Conservation (phyloP, 2,329 filamentous ascomycete species). For the Scedosporium boydii region DNA sequence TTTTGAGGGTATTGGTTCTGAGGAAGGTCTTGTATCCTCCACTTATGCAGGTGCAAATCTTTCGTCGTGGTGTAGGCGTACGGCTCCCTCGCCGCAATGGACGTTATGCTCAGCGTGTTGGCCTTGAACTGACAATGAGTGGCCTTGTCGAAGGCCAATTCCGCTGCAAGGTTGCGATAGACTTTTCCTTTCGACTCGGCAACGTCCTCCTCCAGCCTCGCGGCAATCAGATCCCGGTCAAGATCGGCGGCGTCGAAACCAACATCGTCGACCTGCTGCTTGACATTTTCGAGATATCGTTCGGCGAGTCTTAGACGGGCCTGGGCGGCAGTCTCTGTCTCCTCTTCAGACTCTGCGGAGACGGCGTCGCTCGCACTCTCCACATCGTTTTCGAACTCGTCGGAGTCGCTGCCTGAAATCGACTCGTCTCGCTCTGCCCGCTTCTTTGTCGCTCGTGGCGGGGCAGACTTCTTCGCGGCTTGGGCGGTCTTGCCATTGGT, state of each 20-base stretch:
- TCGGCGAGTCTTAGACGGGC: conserved; percentile 80
- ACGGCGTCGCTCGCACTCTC: conserved; percentile 27
- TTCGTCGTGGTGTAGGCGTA: conserved; percentile 85
- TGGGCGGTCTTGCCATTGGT: conserved; percentile 27
- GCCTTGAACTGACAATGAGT: conserved; percentile 66
- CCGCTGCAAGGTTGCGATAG: conserved; percentile 68
- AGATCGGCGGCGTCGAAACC: conserved; percentile 94
- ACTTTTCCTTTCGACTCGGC: conserved; percentile 84
- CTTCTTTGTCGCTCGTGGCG: conserved; percentile 26
- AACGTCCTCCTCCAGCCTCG: conserved; percentile 83
- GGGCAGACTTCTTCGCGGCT: conserved; percentile 23
- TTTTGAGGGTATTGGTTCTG: conserved; percentile 50
- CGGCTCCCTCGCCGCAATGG: conserved; percentile 67
- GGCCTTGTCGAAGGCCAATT: conserved; percentile 60
- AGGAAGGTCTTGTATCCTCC: conserved; percentile 65
- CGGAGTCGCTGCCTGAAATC: conserved; percentile 77
- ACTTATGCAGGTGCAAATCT: conserved; percentile 78
- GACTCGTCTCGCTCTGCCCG: conserved; percentile 54
- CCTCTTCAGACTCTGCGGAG: conserved; percentile 55
- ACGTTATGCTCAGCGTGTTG: conserved; percentile 69
- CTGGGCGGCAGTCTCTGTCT: conserved; percentile 82
- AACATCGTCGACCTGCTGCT: conserved; percentile 66
- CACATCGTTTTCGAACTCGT: conserved; percentile 50
- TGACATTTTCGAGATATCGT: conserved; percentile 84
- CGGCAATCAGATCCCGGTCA: conserved; percentile 84